phyloP scores from a whole-genome alignment of 257 asterid genomes.

The Plectranthus barbatus region DNA sequence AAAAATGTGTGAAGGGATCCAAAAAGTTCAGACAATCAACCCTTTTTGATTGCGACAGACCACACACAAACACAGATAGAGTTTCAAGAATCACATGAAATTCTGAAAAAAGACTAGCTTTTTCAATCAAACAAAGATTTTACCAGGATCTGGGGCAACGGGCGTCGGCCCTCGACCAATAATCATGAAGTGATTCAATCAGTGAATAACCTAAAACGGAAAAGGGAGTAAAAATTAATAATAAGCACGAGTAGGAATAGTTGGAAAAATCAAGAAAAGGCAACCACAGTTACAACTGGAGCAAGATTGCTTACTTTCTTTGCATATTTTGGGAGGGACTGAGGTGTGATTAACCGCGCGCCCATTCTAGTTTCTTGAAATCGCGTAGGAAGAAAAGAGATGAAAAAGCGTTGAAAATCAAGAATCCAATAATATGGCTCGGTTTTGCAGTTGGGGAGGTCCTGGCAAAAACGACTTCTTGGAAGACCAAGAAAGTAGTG shows the following conservation, averaged over 20 bases:
- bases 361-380: neutral
- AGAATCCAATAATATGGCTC: neutral
- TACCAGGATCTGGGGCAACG: conserved; percentile 89
- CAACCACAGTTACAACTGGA: neutral
- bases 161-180: conserved; percentile 42
- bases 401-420: neutral
- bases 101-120: conserved; percentile 23
- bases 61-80: conserved; percentile 5
- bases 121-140: conserved; percentile 23
- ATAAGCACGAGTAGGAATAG: neutral
- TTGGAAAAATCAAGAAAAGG: neutral
- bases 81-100: conserved; percentile 61
- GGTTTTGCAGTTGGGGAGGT: neutral
- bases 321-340: neutral
- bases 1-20: conserved; percentile 18
- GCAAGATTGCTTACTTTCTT: conserved; percentile 1
- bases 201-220: conserved; percentile 8
- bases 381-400: neutral
- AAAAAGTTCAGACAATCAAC: conserved; percentile 22
- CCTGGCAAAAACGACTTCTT: neutral
- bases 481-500: neutral
- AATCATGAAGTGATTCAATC: conserved; percentile 14
- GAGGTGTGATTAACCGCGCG: neutral
- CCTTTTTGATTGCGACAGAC: neutral
- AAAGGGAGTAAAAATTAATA: neutral